Evolutionary conservation across 345 rosid species (phyloP), one percentile per base, ranked within the genome.

Genomic region (Cardamine occulta): DNA sequence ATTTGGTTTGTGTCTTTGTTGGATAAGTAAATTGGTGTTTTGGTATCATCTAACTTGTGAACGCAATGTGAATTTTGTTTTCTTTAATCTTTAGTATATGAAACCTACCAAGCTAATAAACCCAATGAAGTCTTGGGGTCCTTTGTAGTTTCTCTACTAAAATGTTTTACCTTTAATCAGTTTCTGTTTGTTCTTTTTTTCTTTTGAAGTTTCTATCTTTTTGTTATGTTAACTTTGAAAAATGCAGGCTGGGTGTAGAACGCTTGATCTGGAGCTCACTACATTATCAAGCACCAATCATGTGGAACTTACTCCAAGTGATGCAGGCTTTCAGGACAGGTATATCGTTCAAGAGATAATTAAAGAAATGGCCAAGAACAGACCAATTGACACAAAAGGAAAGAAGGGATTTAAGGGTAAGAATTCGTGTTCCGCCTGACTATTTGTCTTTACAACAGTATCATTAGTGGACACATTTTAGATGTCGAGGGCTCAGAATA

Each of bases 241-340:
- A 39, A 24, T 82, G 81, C 86, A 92, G 99, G 93, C 94, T 65
- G 98, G 99, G 71, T 89, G 87, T 64, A 87, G 99, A 85, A 88
- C 86, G 34, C 67, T 95, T 73, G 97, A 95, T 63, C 79, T 95
- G 70, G 99, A 92, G 86, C 81, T 90, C 81, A 92, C 99, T 64
- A 90, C 88, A 58, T 78, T 95, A 48, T 88, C 99, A 61, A 92
- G 97, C 80, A 82, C 86, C 72, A 83, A 89, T 82, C 99, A 95
- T 58, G 92, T 95, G 71, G 99, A 95, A 66, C 85, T 95, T 83
- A 92, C 84, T 78, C 98, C 99, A 15, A 87, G 98, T 76, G 99
- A 92, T 85, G 98, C 68, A 42, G 99, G 98, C 54, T 95, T 92
- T 82, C 99, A 95, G 85, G 99, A 95, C 83, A 86, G 99, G 72